A percentile compares a stretch with the other conserved stretches of the same genome.
These are phyloP conservation scores for Talaromyces sp. DNA, from an alignment of 2,329 filamentous ascomycete species.

Conservation along the genomic window DNA sequence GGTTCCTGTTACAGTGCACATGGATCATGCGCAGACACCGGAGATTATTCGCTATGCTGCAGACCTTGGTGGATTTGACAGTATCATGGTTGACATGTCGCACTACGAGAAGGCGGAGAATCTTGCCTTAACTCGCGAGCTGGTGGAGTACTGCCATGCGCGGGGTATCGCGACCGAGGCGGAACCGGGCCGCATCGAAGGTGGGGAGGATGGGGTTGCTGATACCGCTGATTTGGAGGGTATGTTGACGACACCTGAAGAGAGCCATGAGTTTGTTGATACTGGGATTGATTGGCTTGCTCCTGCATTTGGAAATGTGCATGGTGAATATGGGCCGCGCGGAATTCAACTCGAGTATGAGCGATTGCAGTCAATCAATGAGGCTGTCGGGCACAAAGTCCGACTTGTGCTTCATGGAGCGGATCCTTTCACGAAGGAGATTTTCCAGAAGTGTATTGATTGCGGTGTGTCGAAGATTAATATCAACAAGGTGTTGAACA, in stretches of 20 bases:
- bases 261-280: constrained; percentile 70
- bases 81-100: constrained; percentile 78
- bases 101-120: constrained; percentile 74
- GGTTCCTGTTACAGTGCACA: constrained; percentile 65
- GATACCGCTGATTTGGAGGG: constrained; percentile 67
- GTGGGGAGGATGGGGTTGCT: constrained; percentile 73
- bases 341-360: constrained; percentile 67
- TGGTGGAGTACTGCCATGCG: constrained; percentile 65
- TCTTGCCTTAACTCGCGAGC: constrained; percentile 63
- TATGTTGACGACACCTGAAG: constrained; percentile 67
- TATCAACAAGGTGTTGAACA: constrained; percentile 62
- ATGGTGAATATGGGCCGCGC: constrained; percentile 70
- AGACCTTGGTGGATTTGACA: constrained; percentile 66
- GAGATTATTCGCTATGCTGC: constrained; percentile 64
- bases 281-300: constrained; percentile 75
- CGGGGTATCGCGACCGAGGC: constrained; percentile 70
- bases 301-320: constrained; percentile 75
- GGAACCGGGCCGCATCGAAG: constrained; percentile 71
- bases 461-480: constrained; percentile 61
- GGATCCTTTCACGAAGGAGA: constrained; percentile 59
- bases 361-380: constrained; percentile 52
- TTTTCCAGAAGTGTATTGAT: constrained; percentile 58
- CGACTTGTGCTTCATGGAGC: constrained; percentile 61
- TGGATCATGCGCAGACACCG: constrained; percentile 68
- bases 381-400: constrained; percentile 53